A percentile compares a stretch with the other conserved stretches of the same genome.
Evolutionary conservation across 495 filamentous ascomycete genomes (phyloP).

Genomic region (Saxophila tyrrhenica): DNA sequence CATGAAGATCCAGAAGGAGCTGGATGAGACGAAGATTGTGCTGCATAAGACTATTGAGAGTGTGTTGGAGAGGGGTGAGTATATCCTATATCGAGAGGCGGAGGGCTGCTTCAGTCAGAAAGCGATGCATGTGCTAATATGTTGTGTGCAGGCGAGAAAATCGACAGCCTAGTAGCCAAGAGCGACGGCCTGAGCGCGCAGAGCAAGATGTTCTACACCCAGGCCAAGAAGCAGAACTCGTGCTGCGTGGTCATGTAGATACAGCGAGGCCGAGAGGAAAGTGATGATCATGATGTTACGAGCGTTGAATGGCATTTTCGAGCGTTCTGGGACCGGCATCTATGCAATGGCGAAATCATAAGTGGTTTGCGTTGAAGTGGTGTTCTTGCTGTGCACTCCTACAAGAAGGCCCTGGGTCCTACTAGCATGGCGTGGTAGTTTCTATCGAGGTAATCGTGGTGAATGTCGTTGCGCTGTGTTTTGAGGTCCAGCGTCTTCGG

Average conservation of each 20-base stretch:
- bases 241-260: conserved; percentile 74
- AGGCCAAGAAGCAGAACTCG: conserved; percentile 93
- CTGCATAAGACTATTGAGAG: conserved; percentile 93
- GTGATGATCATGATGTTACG: neutral
- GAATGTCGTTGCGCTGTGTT: too few relatives aligned
- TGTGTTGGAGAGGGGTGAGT: conserved; percentile 61
- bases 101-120: neutral
- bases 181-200: conserved; percentile 74
- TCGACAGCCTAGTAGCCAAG: conserved; percentile 80
- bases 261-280: neutral
- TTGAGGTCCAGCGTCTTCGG: too few relatives aligned
- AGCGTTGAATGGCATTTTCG: neutral
- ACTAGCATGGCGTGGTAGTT: too few relatives aligned
- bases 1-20: conserved; percentile 83
- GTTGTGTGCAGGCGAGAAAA: conserved; percentile 51
- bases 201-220: conserved; percentile 93
- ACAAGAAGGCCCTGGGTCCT: too few relatives aligned
- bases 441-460: too few relatives aligned
- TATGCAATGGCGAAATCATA: too few relatives aligned
- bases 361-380: too few relatives aligned
- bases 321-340: neutral
- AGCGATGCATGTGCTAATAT: neutral
- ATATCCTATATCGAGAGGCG: neutral
- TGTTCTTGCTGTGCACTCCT: too few relatives aligned
- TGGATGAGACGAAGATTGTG: conserved; percentile 96